Conservation (phyloP, 2,329 filamentous ascomycete genomes). For the Trichoderma oligosporum region DNA sequence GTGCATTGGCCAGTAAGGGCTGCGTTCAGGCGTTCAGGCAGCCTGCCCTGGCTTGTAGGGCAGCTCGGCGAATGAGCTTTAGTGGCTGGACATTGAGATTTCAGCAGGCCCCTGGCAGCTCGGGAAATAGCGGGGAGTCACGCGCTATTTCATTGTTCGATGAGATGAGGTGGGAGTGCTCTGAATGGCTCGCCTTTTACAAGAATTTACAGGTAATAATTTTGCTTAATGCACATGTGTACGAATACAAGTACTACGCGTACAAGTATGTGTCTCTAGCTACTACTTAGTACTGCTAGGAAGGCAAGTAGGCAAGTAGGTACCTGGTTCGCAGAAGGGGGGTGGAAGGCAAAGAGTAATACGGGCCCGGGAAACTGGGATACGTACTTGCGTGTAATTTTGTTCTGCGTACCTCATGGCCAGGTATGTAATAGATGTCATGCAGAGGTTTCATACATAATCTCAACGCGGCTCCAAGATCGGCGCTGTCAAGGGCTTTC, state of each 20-base stretch:
- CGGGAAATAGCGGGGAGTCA: neutral
- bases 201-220: neutral
- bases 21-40: conserved; percentile 1
- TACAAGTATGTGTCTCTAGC: too few species aligned
- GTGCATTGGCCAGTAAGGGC: neutral
- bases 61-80: neutral
- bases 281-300: too few species aligned
- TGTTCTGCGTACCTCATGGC: too few species aligned
- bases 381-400: too few species aligned
- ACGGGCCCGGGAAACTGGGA: too few species aligned
- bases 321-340: too few species aligned
- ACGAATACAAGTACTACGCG: neutral
- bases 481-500: conserved; percentile 5
- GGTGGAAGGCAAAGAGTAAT: too few species aligned
- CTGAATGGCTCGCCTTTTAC: neutral
- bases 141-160: neutral
- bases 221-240: too few species aligned
- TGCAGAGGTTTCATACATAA: conserved; percentile 1
- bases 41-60: conserved; percentile 2
- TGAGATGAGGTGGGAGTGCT: neutral
- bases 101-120: conserved; percentile 8
- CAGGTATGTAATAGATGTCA: conserved; percentile 5
- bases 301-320: too few species aligned
- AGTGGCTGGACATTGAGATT: conserved; percentile 3
- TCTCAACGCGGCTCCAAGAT: conserved; percentile 8